These are phyloP conservation scores for Scleroderma bovista DNA, from an alignment of 768 basidiomycete species.

Conservation along the genomic window DNA sequence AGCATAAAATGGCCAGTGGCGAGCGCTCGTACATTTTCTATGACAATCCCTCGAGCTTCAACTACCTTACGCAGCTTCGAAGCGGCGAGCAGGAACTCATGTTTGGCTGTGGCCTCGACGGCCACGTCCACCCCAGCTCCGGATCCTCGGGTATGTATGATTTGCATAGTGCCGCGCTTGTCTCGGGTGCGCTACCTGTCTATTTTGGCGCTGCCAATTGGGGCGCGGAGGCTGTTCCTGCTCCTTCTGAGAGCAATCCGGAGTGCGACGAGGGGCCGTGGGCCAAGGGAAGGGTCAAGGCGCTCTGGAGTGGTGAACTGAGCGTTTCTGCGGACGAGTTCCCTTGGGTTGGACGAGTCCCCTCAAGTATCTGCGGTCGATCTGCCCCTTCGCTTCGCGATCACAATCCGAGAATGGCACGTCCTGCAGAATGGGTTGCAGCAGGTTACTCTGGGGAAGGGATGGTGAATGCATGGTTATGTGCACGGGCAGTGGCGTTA, in stretches of 20 bases:
- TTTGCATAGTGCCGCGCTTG: slow-evolving; percentile 34
- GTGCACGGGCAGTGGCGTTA: slow-evolving; percentile 50
- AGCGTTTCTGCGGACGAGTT: slow-evolving; percentile 53
- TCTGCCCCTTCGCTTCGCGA: slow-evolving; percentile 9
- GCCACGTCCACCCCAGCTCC: slow-evolving; percentile 9
- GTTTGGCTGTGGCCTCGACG: slow-evolving; percentile 58
- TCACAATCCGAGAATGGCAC: slow-evolving; percentile 6
- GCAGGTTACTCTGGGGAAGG: slow-evolving; percentile 72
- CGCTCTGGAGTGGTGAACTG: slow-evolving; percentile 60
- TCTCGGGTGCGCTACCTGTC: slow-evolving; percentile 45
- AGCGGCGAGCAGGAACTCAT: slow-evolving; percentile 45
- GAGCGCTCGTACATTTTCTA: slow-evolving; percentile 56
- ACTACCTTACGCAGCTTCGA: slow-evolving; percentile 66
- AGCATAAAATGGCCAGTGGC: slow-evolving; percentile 29
- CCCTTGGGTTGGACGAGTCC: slow-evolving; percentile 71
- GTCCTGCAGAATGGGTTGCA: slow-evolving; percentile 64
- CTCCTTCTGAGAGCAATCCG: slow-evolving; percentile 7
- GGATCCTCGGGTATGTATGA: slow-evolving; percentile 29
- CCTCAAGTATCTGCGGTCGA: slow-evolving; percentile 42
- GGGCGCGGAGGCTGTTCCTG: slow-evolving; percentile 34
- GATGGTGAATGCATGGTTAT: slow-evolving; percentile 67
- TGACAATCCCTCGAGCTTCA: slow-evolving; percentile 41
- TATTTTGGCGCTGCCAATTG: slow-evolving; percentile 47
- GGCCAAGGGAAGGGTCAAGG: slow-evolving; percentile 44
- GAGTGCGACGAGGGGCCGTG: slow-evolving; percentile 21